phyloP scores from a whole-genome alignment of 1,139 yeast genomes.

The Lodderomyces orthopsilosis region DNA sequence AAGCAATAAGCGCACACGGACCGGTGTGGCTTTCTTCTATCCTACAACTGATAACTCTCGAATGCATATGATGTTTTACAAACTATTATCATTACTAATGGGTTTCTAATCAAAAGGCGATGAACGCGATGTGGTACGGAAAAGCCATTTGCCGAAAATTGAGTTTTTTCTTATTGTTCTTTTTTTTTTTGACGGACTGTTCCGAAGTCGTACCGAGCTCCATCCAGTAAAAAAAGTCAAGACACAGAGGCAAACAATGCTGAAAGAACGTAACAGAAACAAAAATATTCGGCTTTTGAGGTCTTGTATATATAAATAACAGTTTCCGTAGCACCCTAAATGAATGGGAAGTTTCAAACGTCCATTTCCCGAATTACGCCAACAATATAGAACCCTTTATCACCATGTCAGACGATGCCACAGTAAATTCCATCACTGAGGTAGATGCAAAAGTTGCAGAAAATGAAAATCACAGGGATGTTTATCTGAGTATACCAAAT shows the following conservation, averaged over 20 bases:
- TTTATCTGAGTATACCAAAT: constrained; percentile 12
- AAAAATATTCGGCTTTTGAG: background rate
- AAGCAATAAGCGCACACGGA: no score
- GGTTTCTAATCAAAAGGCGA: no score
- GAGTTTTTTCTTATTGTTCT: background rate
- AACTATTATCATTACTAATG: no score
- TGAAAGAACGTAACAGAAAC: background rate
- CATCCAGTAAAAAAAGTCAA: background rate
- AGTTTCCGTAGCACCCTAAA: no score
- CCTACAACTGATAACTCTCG: no score
- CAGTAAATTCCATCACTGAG: background rate
- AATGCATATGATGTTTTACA: no score
- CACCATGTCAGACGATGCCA: background rate
- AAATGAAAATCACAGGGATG: background rate
- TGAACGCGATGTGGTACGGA: background rate
- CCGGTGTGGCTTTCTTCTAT: no score
- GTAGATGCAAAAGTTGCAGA: background rate
- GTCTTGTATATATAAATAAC: background rate
- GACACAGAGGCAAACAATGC: background rate
- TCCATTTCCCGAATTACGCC: background rate
- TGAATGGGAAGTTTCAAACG: background rate
- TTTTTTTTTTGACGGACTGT: background rate
- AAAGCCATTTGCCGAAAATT: background rate
- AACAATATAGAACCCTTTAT: background rate
- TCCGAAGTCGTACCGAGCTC: background rate